Base-by-base conservation (phyloP, 768 basidiomycete genomes). In the Boletus vinaceobasis region DNA sequence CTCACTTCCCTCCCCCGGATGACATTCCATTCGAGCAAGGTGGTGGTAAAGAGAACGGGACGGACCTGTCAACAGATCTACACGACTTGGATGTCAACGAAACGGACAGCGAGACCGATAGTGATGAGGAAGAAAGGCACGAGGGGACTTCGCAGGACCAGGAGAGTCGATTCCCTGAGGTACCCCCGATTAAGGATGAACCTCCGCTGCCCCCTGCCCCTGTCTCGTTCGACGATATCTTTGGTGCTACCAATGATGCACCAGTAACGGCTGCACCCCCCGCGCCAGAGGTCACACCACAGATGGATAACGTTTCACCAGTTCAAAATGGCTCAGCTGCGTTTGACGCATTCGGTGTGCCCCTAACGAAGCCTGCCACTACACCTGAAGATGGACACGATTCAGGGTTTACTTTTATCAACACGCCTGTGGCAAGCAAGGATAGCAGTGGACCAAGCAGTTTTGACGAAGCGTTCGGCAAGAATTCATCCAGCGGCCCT, bases 401-500 rank as follows among this genome's bases (percentile, higher is more conserved):
- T 47, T 56, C 63, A 0, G 55, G 48, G 8, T 69, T 67, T 44
- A 56, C 57, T 1, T 48, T 69, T 42, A 42, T 67, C 55, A 56
- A 51, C 26, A 32, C 53, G 15, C 58, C 65, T 3, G 54, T 21
- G 45, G 35, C 51, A 10, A 61, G 56, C 47, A 56, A 52, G 43
- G 56, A 40, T 27, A 60, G 55, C 23, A 70, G 54, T 19, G 72
- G 65, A 19, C 58, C 85, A 1, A 83, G 76, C 58, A 88, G 82
- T 48, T 89, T 91, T 60, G 89, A 92, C 63, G 88, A 90, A 65
- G 85, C 87, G 1, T 76, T 92, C 65, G 80, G 83, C 17, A 83
- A 79, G 57, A 71, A 82, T 21, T 70, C 82, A 0, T 65, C 67
- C 32, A 73, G 69, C 36, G 64, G 70, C 9, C 62, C 80, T 11